Percentiles rank a stretch among this genome's conserved stretches.
Conservation (phyloP, 768 basidiomycete species). For the Lactifluus pinguis region DNA sequence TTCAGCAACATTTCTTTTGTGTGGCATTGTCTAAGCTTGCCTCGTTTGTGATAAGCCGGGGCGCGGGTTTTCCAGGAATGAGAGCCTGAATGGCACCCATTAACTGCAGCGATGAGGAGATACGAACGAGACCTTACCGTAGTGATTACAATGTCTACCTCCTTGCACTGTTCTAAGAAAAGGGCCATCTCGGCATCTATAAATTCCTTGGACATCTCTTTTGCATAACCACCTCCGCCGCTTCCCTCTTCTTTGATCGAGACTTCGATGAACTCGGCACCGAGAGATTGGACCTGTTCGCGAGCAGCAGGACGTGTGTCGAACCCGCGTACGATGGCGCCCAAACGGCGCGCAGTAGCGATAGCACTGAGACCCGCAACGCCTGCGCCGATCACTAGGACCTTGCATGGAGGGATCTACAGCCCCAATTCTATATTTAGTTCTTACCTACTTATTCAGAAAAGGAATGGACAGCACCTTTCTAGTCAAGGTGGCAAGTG, state of each 20-base stretch:
- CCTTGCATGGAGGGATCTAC: constrained; percentile 80
- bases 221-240: constrained; percentile 79
- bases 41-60: constrained; percentile 73
- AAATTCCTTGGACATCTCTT: constrained; percentile 86
- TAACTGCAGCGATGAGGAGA: background rate
- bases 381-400: constrained; percentile 81
- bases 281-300: constrained; percentile 85
- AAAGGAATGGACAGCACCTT: constrained; percentile 29
- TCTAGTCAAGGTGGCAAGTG: constrained; percentile 23
- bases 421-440: background rate
- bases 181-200: constrained; percentile 83
- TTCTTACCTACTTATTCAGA: background rate
- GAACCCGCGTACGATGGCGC: constrained; percentile 83
- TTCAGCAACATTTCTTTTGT: background rate
- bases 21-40: constrained; percentile 19
- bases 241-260: constrained; percentile 71
- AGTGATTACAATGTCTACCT: constrained; percentile 84
- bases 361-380: constrained; percentile 87
- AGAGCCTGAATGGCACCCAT: constrained; percentile 42
- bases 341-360: constrained; percentile 73
- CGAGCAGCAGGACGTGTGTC: constrained; percentile 79
- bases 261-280: constrained; percentile 87
- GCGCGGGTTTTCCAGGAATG: constrained; percentile 81
- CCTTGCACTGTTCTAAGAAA: constrained; percentile 81
- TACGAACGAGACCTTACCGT: constrained; percentile 38